A percentile compares a stretch with the other conserved stretches of the same genome.
Evolutionary conservation across 2,329 filamentous ascomycete genomes (phyloP).

Genomic region (Nemania diffusa): DNA sequence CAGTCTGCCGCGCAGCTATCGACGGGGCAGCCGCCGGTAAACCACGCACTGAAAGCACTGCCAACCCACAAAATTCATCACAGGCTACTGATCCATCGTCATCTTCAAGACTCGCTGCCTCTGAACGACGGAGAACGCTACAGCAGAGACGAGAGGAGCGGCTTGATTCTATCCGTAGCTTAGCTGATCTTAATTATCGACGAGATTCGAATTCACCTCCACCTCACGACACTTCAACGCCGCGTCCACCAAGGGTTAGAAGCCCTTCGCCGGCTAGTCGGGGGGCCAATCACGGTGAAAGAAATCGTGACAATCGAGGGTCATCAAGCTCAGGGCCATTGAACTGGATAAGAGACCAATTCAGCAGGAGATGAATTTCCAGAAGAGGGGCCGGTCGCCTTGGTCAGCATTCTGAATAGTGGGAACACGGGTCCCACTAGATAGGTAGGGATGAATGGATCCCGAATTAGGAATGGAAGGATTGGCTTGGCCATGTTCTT

Average conservation of each 20-base stretch:
- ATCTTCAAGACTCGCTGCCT: constrained; percentile 31
- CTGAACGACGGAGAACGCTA: constrained; percentile 41
- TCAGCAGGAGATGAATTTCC: constrained; percentile 46
- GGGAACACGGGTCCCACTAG: neutral
- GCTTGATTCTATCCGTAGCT: constrained; percentile 39
- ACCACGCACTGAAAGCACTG: constrained; percentile 31
- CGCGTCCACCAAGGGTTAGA: constrained; percentile 40
- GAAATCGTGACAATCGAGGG: constrained; percentile 49
- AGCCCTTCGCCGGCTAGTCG: constrained; percentile 45
- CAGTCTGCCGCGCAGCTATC: constrained; percentile 75
- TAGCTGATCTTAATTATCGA: constrained; percentile 32
- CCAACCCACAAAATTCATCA: constrained; percentile 16
- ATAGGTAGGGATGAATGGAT: neutral
- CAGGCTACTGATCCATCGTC: constrained; percentile 29
- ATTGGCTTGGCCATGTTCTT: neutral
- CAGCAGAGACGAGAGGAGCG: constrained; percentile 39
- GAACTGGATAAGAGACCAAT: constrained; percentile 58
- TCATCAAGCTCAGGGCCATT: constrained; percentile 54
- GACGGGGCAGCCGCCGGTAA: constrained; percentile 52
- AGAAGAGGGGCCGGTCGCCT: constrained; percentile 6
- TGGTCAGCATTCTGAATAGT: constrained; percentile 1
- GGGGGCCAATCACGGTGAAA: constrained; percentile 44
- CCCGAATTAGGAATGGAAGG: neutral
- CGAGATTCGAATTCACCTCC: constrained; percentile 46
- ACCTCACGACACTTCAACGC: constrained; percentile 35